Percentiles rank a stretch among this genome's conserved stretches.
Evolutionary conservation across 1,284 basidiomycete genomes (phyloP).

Genomic region (Inonotus obliquus): DNA sequence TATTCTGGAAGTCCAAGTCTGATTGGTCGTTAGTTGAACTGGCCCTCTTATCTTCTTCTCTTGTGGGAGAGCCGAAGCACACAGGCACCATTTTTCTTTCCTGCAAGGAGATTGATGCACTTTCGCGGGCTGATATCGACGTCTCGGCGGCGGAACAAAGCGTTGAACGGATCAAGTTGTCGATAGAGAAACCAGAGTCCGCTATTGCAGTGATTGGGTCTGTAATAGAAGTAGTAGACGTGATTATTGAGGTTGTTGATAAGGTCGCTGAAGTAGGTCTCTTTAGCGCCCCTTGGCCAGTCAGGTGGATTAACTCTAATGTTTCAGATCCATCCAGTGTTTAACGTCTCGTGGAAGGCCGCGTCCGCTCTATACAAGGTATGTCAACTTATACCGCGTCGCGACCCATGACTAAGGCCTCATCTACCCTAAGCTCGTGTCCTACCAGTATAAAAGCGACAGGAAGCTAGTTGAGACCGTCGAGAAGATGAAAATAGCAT

Average conservation of each 20-base stretch:
- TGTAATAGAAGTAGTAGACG: not conserved
- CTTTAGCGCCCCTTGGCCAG: not conserved
- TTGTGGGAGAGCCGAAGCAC: no score
- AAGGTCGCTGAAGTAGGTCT: not conserved
- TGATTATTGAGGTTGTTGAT: not conserved
- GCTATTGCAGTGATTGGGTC: not conserved
- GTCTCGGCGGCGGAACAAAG: not conserved
- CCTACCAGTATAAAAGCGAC: not conserved
- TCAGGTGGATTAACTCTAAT: not conserved
- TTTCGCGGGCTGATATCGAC: not conserved
- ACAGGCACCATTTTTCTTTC: not conserved
- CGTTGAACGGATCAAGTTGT: not conserved
- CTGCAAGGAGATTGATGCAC: not conserved
- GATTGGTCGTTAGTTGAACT: not conserved
- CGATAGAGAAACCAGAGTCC: not conserved
- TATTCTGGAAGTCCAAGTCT: not conserved
- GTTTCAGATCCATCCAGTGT: not conserved
- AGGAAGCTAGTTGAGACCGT: not conserved
- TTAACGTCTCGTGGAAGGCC: not conserved
- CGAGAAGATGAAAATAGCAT: not conserved
- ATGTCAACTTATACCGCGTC: not conserved
- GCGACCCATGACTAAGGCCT: not conserved
- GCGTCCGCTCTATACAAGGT: not conserved
- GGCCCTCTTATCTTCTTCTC: not conserved
- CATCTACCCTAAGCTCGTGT: not conserved